phyloP scores from a whole-genome alignment of 2,329 filamentous ascomycete species.

The Epichloe glyceriae region DNA sequence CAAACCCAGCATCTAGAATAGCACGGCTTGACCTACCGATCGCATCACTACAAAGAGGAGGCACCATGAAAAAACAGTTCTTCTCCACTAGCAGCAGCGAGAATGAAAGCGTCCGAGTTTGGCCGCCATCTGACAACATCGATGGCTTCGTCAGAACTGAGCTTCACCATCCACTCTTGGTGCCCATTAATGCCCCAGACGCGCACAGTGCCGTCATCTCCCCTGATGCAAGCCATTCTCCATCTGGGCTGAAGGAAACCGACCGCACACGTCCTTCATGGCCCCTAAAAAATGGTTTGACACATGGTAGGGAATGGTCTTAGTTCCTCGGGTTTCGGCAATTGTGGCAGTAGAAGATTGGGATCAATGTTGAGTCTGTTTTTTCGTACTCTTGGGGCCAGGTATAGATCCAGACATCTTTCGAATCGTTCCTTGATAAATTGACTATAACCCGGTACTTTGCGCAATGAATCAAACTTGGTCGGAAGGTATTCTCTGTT shows the following conservation, averaged over 20 bases:
- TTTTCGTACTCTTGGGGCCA: slow-evolving; percentile 81
- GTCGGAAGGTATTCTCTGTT: slow-evolving; percentile 80
- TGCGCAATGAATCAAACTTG: slow-evolving; percentile 71
- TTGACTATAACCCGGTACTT: slow-evolving; percentile 79
- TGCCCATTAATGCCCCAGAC: slow-evolving; percentile 87
- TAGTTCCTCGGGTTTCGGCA: slow-evolving; percentile 85
- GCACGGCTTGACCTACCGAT: slow-evolving; percentile 63
- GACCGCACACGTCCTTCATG: slow-evolving; percentile 82
- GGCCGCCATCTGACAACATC: slow-evolving; percentile 86
- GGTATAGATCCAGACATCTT: slow-evolving; percentile 84
- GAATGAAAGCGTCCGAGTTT: slow-evolving; percentile 62
- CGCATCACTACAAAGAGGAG: slow-evolving; percentile 58
- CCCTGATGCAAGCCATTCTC: slow-evolving; percentile 77
- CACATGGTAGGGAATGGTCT: slow-evolving; percentile 89
- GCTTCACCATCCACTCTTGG: slow-evolving; percentile 71
- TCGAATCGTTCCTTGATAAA: slow-evolving; percentile 96
- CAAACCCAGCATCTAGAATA: slow-evolving; percentile 78
- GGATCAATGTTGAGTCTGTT: slow-evolving; percentile 97
- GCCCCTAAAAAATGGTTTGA: slow-evolving; percentile 75
- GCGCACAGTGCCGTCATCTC: slow-evolving; percentile 89
- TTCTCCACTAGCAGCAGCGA: slow-evolving; percentile 76
- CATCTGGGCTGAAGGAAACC: slow-evolving; percentile 72
- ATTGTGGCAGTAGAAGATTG: slow-evolving; percentile 78
- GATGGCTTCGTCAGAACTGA: slow-evolving; percentile 68
- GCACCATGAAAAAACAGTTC: slow-evolving; percentile 75